phyloP scores from a whole-genome alignment of 768 basidiomycete species.

The Boletus reticuloceps region DNA sequence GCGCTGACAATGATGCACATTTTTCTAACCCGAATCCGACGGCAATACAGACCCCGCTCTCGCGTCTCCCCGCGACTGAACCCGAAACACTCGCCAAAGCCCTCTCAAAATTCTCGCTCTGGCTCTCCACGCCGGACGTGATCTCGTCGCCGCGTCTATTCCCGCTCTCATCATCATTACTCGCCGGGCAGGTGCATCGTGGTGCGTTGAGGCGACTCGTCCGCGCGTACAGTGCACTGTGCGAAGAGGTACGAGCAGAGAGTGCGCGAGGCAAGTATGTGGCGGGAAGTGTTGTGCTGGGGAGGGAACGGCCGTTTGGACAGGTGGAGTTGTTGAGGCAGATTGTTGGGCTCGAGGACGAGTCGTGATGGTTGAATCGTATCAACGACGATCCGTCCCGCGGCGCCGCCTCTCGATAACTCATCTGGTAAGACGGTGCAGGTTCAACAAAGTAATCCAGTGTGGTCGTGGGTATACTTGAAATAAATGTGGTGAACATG shows the following conservation, averaged over 20 bases:
- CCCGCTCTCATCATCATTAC: conserved; percentile 61
- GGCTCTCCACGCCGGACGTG: conserved; percentile 82
- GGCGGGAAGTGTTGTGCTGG: conserved; percentile 82
- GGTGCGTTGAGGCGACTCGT: conserved; percentile 69
- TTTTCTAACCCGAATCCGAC: no score
- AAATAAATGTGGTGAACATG: no score
- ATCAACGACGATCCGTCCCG: no score
- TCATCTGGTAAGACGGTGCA: no score
- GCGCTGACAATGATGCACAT: no score
- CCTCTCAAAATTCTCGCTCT: conserved; percentile 71
- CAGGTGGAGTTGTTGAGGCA: conserved; percentile 71
- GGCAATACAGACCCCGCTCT: conserved; percentile 60
- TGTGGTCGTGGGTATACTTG: no score
- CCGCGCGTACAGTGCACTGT: conserved; percentile 67
- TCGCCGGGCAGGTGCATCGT: conserved; percentile 73
- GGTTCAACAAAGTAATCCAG: no score
- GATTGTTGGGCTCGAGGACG: conserved; percentile 70
- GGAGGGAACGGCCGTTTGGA: conserved; percentile 82
- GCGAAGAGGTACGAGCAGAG: conserved; percentile 71
- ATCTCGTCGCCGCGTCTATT: conserved; percentile 78
- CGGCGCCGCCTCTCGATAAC: no score
- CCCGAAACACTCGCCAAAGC: conserved; percentile 60
- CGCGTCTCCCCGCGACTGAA: conserved; percentile 61
- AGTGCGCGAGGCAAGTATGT: conserved; percentile 68
- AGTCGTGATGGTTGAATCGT: no score